phyloP scores from a whole-genome alignment of 495 filamentous ascomycete species.

The Wilcoxina mikolae region DNA sequence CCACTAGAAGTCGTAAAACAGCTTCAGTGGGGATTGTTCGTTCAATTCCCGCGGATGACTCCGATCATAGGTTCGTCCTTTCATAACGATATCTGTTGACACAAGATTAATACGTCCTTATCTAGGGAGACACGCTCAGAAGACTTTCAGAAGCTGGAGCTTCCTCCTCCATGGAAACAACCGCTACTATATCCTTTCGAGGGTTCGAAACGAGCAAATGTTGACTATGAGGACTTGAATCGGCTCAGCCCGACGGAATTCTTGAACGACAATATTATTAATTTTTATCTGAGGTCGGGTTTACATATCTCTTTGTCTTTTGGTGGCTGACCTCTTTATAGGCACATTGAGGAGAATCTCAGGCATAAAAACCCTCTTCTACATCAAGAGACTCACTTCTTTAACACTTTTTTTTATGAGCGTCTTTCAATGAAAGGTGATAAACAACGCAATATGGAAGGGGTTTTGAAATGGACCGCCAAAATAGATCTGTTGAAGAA shows the following conservation, averaged over 20 bases:
- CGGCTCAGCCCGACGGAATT: slow-evolving; percentile 73
- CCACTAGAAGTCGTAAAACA: neutral
- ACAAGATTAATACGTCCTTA: no score
- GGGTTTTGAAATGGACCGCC: slow-evolving; percentile 77
- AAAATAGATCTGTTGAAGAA: slow-evolving; percentile 71
- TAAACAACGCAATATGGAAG: slow-evolving; percentile 31
- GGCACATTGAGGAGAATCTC: slow-evolving; percentile 51
- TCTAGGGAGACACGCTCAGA: neutral
- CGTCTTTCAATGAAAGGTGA: slow-evolving; percentile 44
- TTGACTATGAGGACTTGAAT: slow-evolving; percentile 63
- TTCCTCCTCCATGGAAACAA: slow-evolving; percentile 19
- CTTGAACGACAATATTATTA: slow-evolving; percentile 82
- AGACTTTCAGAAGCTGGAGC: slow-evolving; percentile 10
- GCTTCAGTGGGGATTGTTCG: neutral
- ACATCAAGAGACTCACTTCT: slow-evolving; percentile 59
- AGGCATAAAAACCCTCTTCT: slow-evolving; percentile 40
- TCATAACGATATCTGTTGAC: no score
- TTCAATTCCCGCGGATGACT: neutral
- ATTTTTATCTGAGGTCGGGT: slow-evolving; percentile 54
- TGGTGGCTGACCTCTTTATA: slow-evolving; percentile 18
- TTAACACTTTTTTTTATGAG: slow-evolving; percentile 84
- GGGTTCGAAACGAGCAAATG: slow-evolving; percentile 56
- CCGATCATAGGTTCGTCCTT: no score
- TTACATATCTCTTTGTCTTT: neutral
- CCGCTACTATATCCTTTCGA: slow-evolving; percentile 53